phyloP scores from a whole-genome alignment of 148 eudicot species.

The Chenopodium quinoa region DNA sequence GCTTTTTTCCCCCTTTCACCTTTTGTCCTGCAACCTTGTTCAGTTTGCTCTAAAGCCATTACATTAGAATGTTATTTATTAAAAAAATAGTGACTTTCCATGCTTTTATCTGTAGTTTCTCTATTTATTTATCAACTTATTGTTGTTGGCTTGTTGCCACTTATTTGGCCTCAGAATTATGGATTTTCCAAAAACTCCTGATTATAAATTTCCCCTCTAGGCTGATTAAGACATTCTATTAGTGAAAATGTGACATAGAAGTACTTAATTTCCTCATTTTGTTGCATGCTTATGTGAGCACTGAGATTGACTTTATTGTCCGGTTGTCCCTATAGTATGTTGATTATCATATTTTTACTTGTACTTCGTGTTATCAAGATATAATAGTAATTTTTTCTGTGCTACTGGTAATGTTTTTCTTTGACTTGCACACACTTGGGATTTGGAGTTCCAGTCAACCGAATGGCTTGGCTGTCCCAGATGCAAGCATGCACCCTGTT shows the following conservation, averaged over 20 bases:
- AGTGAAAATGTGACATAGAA: background rate
- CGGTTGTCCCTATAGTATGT: background rate
- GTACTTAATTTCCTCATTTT: background rate
- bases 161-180: background rate
- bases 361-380: background rate
- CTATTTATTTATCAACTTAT: background rate
- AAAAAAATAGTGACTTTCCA: background rate
- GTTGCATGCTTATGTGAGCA: conserved; percentile 1
- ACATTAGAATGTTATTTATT: background rate
- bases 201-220: background rate
- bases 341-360: background rate
- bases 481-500: conserved; percentile 93
- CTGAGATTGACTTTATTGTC: background rate
- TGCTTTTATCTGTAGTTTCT: background rate
- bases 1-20: background rate
- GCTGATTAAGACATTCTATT: background rate
- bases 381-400: background rate
- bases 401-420: conserved; percentile 33
- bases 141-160: background rate
- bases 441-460: conserved; percentile 88
- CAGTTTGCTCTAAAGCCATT: background rate
- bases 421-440: conserved; percentile 96
- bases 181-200: background rate
- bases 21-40: background rate
- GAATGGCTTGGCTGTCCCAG: conserved; percentile 96